Evolutionary conservation across 345 rosid species (phyloP).

Genomic region (Triadica sebifera): DNA sequence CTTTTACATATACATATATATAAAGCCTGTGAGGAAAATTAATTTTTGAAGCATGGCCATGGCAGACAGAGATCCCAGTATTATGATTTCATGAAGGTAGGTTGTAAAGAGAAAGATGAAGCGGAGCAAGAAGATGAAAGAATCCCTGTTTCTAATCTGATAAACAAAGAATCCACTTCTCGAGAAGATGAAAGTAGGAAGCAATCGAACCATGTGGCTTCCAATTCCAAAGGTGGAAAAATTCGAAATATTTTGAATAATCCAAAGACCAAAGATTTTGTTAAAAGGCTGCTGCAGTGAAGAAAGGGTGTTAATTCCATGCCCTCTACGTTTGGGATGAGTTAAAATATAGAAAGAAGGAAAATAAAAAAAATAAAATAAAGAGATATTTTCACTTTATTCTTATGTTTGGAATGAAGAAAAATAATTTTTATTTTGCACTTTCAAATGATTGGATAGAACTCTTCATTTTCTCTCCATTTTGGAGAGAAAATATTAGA

Average conservation of each 20-base stretch:
- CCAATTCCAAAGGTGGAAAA: neutral
- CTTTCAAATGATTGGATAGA: no score
- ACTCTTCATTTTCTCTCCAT: no score
- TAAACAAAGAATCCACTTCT: neutral
- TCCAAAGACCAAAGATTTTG: neutral
- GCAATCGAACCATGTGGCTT: neutral
- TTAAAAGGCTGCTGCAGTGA: neutral
- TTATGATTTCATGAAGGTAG: constrained; percentile 5
- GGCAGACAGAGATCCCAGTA: neutral
- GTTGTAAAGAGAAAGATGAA: neutral
- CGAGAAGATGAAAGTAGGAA: neutral
- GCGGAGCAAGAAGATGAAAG: neutral
- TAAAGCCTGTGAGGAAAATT: no score
- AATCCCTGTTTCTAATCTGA: neutral
- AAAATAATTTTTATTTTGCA: no score
- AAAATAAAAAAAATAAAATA: no score
- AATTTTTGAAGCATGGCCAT: neutral
- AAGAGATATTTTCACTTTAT: no score
- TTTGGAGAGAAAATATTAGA: no score
- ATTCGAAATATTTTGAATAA: neutral
- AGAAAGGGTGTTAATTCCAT: no score
- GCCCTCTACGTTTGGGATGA: no score
- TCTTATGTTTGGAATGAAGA: no score
- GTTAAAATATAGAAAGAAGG: no score
- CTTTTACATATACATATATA: no score